Base-by-base conservation (phyloP, 495 filamentous ascomycete species). In the Cryomyces minteri region DNA sequence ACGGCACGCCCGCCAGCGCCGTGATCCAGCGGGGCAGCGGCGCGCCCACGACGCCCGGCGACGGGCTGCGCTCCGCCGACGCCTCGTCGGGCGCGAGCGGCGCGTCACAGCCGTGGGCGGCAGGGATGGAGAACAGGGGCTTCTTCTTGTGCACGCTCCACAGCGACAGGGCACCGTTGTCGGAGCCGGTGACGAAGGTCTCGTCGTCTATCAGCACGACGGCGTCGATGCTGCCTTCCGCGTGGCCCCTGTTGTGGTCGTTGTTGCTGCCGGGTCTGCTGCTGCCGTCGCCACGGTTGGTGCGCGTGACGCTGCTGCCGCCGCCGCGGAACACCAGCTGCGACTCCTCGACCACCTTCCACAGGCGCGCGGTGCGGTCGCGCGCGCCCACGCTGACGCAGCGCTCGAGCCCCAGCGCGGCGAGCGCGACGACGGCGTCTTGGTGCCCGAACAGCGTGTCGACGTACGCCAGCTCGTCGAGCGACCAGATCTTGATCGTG, bases 371-470 rank as follows among this genome's bases (percentile, higher is more conserved):
- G 0, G 90, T 94, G 25, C 88, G 79, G 58, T 98, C 90, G 42
- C 88, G 71, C 31, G 81, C 81, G 48, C 90, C 90, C 14, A 93
- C 90, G 49, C 77, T 84, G 44, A 96, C 69, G 59, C 90, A 95
- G 32, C 84, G 77, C 62, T 98, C 90, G 44, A 82, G 74, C 9
- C 74, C 77, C 53, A 93, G 71, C 5, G 87, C 84, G 36, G 82
- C 78, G 44, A 98, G 70, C 52, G 82, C 80, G 34, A 87, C 68
- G 37, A 95, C 81, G 49, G 79, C 71, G 56, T 96, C 90, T 57
- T 95, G 87, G 62, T 98, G 90, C 7, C 90, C 90, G 62, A 94
- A 94, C 1, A 98, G 68, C 0, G 90, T 95, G 57, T 96, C 92
- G 28, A 98, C 72, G 55, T 95, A 98, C 29, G 87, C 84, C 6